phyloP scores from a whole-genome alignment of 768 basidiomycete species.

The Rhodocollybia butyracea region DNA sequence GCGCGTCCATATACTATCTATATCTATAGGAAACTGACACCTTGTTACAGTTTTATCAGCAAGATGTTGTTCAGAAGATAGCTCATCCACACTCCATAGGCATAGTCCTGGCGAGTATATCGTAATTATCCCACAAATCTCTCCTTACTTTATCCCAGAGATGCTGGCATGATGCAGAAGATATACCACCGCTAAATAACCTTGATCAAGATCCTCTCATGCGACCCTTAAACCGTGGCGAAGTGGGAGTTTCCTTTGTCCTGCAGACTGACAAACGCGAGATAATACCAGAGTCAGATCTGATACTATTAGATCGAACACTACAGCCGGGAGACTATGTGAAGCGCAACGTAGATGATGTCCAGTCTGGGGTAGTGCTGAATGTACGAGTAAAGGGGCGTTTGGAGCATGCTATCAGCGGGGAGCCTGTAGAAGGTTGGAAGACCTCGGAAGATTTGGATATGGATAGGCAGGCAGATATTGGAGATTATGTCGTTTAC shows the following conservation, averaged over 20 bases:
- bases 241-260: conserved; percentile 78
- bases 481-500: conserved; percentile 79
- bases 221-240: conserved; percentile 71
- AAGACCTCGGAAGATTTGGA: conserved; percentile 54
- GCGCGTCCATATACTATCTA: no score
- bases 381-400: conserved; percentile 58
- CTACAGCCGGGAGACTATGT: conserved; percentile 80
- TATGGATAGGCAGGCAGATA: conserved; percentile 56
- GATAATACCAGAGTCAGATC: conserved; percentile 67
- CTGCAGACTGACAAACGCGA: conserved; percentile 46
- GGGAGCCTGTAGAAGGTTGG: conserved; percentile 60
- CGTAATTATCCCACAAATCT: background rate
- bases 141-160: conserved; percentile 42
- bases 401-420: conserved; percentile 73
- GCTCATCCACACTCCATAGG: conserved; percentile 42
- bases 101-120: conserved; percentile 58
- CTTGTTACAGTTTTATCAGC: conserved; percentile 56
- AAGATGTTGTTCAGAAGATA: conserved; percentile 59
- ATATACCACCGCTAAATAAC: conserved; percentile 41
- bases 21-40: no score
- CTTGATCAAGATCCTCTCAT: conserved; percentile 63
- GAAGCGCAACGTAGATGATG: conserved; percentile 73
- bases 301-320: conserved; percentile 70
- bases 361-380: conserved; percentile 74
- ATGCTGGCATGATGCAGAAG: conserved; percentile 88